Percentiles rank a stretch among this genome's conserved stretches.
These are phyloP conservation scores for Dipteronia sinensis DNA, from an alignment of 345 rosid species.

Conservation along the genomic window DNA sequence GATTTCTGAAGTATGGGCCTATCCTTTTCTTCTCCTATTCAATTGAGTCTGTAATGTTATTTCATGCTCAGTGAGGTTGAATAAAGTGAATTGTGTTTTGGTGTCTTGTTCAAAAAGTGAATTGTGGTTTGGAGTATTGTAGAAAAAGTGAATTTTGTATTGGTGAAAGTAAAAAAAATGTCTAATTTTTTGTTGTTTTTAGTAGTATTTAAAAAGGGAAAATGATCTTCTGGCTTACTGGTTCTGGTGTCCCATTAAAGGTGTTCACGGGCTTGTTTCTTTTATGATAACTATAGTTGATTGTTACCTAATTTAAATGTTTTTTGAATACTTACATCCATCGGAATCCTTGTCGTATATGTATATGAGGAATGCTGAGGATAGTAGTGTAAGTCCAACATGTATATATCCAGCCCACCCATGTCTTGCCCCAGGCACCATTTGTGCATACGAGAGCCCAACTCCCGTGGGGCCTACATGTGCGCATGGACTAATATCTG, in stretches of 20 bases:
- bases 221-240: not conserved
- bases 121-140: not conserved
- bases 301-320: not conserved
- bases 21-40: constrained; percentile 4
- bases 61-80: no score
- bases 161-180: not conserved
- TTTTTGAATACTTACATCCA: not conserved
- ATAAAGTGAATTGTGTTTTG: not conserved
- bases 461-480: not conserved
- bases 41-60: not conserved
- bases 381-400: not conserved
- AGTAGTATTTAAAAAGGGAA: not conserved
- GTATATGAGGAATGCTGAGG: not conserved
- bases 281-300: not conserved
- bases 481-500: not conserved
- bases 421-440: not conserved
- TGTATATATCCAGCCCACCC: not conserved
- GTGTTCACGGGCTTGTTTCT: not conserved
- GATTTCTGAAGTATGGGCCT: constrained; percentile 77
- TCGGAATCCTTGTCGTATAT: not conserved
- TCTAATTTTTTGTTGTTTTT: not conserved
- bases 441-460: not conserved
- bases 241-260: not conserved
- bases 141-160: no score
- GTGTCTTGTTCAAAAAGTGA: not conserved